Evolutionary conservation across 805 yeast genomes (phyloP).

Genomic region (Candida dendrica): DNA sequence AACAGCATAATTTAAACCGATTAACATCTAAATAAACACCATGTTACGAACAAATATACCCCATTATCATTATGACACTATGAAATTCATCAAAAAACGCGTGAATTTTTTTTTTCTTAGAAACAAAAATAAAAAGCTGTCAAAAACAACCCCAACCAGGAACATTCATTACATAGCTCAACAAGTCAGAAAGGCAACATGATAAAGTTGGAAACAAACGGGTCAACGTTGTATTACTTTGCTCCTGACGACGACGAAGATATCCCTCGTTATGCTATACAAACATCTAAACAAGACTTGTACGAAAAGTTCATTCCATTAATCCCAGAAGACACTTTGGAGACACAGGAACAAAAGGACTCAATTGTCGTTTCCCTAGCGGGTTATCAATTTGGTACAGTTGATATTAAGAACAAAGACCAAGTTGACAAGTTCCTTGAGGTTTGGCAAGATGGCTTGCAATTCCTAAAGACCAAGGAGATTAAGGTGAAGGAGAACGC

Average conservation of each 20-base stretch:
- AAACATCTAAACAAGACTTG: constrained; percentile 1
- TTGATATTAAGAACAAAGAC: background rate
- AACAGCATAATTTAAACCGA: too few species aligned
- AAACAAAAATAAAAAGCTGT: too few species aligned
- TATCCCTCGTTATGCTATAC: constrained; percentile 20
- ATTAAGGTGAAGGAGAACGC: constrained; percentile 1
- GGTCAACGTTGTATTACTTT: constrained; percentile 16
- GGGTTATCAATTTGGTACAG: background rate
- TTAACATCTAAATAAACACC: too few species aligned
- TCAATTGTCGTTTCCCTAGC: background rate
- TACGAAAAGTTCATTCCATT: constrained; percentile 12
- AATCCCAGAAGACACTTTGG: constrained; percentile 9
- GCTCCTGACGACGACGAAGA: constrained; percentile 21
- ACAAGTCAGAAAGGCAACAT: background rate
- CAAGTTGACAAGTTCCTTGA: background rate
- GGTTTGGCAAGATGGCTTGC: background rate
- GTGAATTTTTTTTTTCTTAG: too few species aligned
- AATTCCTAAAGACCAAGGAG: background rate
- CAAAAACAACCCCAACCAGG: too few species aligned
- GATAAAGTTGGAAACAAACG: constrained; percentile 13
- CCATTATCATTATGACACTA: too few species aligned
- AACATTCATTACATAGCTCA: background rate
- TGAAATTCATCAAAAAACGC: too few species aligned
- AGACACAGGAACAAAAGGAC: background rate
- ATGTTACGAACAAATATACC: too few species aligned